Percentiles rank a stretch among this genome's conserved stretches.
These are phyloP conservation scores for Arthrinium phaeospermum DNA, from an alignment of 2,329 filamentous ascomycete species.

Conservation along the genomic window DNA sequence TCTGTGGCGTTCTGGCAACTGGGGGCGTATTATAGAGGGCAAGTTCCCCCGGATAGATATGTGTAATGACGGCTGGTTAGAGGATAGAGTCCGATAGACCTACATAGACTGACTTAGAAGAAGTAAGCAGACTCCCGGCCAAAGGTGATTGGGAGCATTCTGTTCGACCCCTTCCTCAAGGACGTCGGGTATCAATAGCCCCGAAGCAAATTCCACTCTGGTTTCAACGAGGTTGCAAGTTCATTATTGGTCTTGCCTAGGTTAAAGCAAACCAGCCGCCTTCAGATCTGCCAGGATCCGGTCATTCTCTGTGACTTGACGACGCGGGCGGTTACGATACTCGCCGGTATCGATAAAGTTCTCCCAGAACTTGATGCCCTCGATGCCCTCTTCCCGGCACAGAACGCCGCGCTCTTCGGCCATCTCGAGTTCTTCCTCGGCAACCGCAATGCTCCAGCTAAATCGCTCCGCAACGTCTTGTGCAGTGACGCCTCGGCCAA, in stretches of 20 bases:
- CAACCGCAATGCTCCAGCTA: slow-evolving; percentile 96
- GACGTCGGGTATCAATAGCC: background rate
- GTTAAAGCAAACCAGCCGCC: slow-evolving; percentile 33
- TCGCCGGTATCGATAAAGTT: slow-evolving; percentile 68
- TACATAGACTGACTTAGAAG: slow-evolving; percentile 6
- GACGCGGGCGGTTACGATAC: slow-evolving; percentile 38
- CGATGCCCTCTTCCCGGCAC: slow-evolving; percentile 89
- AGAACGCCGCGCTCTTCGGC: slow-evolving; percentile 87
- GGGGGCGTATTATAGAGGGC: slow-evolving; percentile 11
- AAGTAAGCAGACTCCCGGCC: slow-evolving; percentile 16
- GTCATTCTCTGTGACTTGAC: slow-evolving; percentile 45
- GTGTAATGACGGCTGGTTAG: slow-evolving; percentile 21
- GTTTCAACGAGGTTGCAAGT: background rate
- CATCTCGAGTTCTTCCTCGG: slow-evolving; percentile 95
- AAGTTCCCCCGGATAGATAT: slow-evolving; percentile 10
- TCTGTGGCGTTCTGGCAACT: slow-evolving; percentile 28
- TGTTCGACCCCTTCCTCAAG: background rate
- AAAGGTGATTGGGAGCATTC: slow-evolving; percentile 11
- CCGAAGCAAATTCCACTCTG: slow-evolving; percentile 14
- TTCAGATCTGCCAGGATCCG: slow-evolving; percentile 50
- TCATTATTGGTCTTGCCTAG: background rate
- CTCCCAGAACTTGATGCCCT: slow-evolving; percentile 92
- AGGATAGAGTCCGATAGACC: slow-evolving; percentile 20
- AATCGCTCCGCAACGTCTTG: slow-evolving; percentile 89
- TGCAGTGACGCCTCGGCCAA: slow-evolving; percentile 85